Conservation (phyloP, 2,329 filamentous ascomycete genomes). For the Scedosporium aurantiacum region DNA sequence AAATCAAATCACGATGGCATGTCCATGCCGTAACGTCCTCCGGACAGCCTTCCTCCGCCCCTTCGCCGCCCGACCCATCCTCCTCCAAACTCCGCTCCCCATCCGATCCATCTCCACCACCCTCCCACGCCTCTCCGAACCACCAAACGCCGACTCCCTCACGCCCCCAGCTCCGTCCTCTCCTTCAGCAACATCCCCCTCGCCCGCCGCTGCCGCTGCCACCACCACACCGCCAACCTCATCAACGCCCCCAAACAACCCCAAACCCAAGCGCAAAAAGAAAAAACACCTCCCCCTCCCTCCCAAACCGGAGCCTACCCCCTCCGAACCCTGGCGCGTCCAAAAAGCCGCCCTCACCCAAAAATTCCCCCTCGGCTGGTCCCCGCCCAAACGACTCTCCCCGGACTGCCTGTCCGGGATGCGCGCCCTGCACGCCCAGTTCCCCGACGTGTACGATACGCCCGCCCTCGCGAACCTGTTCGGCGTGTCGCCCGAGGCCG, state of each 20-base stretch:
- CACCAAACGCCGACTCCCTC: not conserved
- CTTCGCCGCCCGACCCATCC: not conserved
- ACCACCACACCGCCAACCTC: not conserved
- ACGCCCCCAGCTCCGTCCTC: not conserved
- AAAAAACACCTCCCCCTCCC: not conserved
- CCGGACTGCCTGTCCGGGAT: constrained; percentile 90
- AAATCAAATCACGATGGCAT: not conserved
- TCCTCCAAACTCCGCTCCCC: not conserved
- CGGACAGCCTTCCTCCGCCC: not conserved
- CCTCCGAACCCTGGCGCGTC: constrained; percentile 46
- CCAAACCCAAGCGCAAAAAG: not conserved
- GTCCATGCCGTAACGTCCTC: not conserved
- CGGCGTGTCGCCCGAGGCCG: constrained; percentile 74
- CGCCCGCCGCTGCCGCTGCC: not conserved
- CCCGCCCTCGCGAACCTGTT: constrained; percentile 65
- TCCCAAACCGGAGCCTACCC: not conserved
- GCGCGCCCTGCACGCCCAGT: constrained; percentile 65
- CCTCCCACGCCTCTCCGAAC: not conserved
- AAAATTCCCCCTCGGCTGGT: constrained; percentile 78
- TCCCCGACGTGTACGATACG: constrained; percentile 69
- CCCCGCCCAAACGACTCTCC: constrained; percentile 74
- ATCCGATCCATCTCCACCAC: not conserved
- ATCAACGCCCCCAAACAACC: not conserved
- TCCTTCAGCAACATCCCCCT: not conserved
- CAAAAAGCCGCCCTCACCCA: constrained; percentile 64